Evolutionary conservation across 129 eudicot genomes (phyloP).

Genomic region (Solidago caesia): DNA sequence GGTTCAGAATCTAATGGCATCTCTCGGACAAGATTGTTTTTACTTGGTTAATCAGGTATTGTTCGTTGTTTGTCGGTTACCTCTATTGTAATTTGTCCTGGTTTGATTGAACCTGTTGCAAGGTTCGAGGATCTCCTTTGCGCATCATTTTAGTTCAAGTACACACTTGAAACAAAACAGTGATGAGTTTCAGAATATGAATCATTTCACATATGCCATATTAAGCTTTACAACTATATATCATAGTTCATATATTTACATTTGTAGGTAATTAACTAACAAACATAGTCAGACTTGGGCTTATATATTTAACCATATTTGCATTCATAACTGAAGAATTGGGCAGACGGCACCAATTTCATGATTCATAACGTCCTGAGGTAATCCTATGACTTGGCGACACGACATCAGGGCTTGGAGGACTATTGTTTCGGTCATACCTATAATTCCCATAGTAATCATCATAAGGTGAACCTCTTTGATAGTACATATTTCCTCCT

Average conservation of each 20-base stretch:
- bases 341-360: background rate
- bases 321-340: background rate
- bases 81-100: background rate
- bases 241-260: background rate
- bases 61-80: background rate
- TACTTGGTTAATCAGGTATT: background rate
- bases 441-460: slow-evolving; percentile 33
- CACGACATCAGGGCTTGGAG: slow-evolving; percentile 36
- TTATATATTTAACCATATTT: background rate
- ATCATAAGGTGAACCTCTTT: slow-evolving; percentile 38
- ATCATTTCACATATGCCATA: slow-evolving; percentile 3
- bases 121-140: background rate
- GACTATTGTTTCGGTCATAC: slow-evolving; percentile 35
- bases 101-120: background rate
- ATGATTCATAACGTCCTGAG: slow-evolving; percentile 15
- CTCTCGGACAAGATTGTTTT: too few relatives aligned
- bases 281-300: background rate
- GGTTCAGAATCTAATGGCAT: too few relatives aligned
- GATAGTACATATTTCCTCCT: slow-evolving; percentile 34
- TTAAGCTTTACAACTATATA: slow-evolving; percentile 14
- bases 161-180: background rate
- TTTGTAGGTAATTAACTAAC: background rate
- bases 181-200: slow-evolving; percentile 6
- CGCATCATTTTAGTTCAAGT: background rate
- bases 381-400: slow-evolving; percentile 14